phyloP scores from a whole-genome alignment of 1,284 basidiomycete genomes.

The Macrocystidia cucumis region DNA sequence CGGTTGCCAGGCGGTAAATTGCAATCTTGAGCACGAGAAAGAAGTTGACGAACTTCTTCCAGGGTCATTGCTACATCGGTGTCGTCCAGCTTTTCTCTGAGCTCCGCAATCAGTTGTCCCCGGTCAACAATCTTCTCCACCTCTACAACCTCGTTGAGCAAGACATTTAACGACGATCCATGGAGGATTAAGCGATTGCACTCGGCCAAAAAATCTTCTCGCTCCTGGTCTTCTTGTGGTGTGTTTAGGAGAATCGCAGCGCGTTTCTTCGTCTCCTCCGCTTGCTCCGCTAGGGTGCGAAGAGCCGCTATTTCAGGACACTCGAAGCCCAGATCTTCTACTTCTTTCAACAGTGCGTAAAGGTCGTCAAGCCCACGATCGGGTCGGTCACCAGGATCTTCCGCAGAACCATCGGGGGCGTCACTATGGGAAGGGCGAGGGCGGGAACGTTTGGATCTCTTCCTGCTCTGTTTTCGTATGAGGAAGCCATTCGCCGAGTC shows the following conservation, averaged over 20 bases:
- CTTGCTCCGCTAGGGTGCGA: constrained; percentile 48
- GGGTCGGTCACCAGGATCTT: constrained; percentile 58
- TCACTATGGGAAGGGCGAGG: constrained; percentile 41
- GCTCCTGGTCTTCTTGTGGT: constrained; percentile 30
- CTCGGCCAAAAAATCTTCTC: constrained; percentile 54
- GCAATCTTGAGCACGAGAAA: constrained; percentile 61
- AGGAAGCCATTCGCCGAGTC: constrained; percentile 68
- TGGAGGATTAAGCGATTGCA: constrained; percentile 65
- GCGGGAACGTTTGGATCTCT: constrained; percentile 58
- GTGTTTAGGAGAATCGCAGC: constrained; percentile 43
- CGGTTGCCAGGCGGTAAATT: constrained; percentile 55
- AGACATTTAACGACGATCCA: constrained; percentile 71
- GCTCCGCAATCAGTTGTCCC: constrained; percentile 60
- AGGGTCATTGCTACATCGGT: constrained; percentile 45
- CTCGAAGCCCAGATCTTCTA: constrained; percentile 74
- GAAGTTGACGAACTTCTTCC: constrained; percentile 61
- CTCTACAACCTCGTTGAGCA: constrained; percentile 65
- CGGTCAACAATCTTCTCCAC: constrained; percentile 73
- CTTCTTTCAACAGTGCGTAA: constrained; percentile 60
- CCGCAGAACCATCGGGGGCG: constrained; percentile 25
- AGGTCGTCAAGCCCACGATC: constrained; percentile 65
- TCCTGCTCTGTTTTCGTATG: constrained; percentile 64
- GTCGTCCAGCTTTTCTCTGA: constrained; percentile 59
- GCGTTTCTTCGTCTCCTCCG: constrained; percentile 55
- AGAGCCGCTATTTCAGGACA: constrained; percentile 63